Conservation (phyloP, 495 filamentous ascomycete species). For the Penicillium angulare region DNA sequence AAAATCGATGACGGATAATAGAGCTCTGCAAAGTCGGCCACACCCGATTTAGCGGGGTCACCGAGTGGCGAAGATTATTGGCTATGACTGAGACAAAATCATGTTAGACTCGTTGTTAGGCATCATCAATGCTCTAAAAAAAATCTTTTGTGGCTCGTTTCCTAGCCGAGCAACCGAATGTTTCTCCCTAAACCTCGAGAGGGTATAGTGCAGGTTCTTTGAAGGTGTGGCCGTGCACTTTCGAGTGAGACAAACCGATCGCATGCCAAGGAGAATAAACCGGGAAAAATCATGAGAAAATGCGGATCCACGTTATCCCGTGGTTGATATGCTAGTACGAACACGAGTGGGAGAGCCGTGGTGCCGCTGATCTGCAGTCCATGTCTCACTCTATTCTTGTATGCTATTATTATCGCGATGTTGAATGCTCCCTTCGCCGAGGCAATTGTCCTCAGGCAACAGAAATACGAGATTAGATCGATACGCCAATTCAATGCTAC, state of each 20-base stretch:
- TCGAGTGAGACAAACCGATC: conserved; percentile 1
- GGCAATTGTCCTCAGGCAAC: too few relatives aligned
- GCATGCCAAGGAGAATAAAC: background rate
- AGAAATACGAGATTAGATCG: conserved; percentile 34
- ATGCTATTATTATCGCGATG: background rate
- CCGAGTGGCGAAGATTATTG: conserved; percentile 9
- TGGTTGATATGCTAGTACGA: background rate
- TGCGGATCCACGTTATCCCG: background rate
- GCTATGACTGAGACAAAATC: conserved; percentile 11
- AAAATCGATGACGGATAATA: conserved; percentile 5
- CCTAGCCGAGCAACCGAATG: background rate
- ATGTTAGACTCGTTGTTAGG: conserved; percentile 2
- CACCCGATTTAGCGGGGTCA: conserved; percentile 2
- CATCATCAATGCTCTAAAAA: background rate
- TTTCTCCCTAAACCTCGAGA: background rate
- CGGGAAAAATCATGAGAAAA: background rate
- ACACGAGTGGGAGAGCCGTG: too few relatives aligned
- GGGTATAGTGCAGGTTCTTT: background rate
- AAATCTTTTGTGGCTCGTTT: background rate
- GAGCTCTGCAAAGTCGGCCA: background rate
- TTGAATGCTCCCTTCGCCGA: too few relatives aligned
- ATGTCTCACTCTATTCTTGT: conserved; percentile 13
- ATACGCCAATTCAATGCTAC: too few relatives aligned
- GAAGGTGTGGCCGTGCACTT: background rate
- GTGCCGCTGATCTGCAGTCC: background rate